phyloP scores from a whole-genome alignment of 768 basidiomycete genomes.

The Pisolithus marmoratus region DNA sequence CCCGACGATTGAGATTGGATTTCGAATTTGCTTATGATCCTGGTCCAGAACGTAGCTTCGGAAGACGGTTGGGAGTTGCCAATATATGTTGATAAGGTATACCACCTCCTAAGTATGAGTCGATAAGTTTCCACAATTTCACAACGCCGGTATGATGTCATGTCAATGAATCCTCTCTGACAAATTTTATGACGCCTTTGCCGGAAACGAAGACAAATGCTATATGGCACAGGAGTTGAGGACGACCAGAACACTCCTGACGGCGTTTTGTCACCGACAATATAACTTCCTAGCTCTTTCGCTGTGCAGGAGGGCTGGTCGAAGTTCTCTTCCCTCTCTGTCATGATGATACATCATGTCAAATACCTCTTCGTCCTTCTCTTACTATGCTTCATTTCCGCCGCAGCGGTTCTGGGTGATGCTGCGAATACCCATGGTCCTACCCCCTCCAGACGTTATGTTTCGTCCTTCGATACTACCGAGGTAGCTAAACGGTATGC shows the following conservation, averaged over 20 bases:
- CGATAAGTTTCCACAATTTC: background rate
- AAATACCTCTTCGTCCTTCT: slow-evolving; percentile 1
- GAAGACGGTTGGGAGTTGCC: background rate
- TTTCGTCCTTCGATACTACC: background rate
- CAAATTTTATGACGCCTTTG: background rate
- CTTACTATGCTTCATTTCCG: background rate
- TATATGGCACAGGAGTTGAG: background rate
- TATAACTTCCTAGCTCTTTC: background rate
- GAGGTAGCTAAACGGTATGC: background rate
- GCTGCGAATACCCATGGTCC: background rate
- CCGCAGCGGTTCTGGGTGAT: background rate
- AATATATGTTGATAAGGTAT: background rate
- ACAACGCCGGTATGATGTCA: background rate
- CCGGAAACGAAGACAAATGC: background rate
- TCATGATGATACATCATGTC: background rate
- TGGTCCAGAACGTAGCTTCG: too few relatives aligned
- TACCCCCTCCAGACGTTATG: slow-evolving; percentile 4
- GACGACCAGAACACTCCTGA: background rate
- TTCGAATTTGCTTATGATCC: too few relatives aligned
- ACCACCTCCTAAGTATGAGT: background rate
- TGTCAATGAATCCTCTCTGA: background rate
- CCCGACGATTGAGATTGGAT: background rate
- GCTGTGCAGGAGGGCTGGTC: background rate
- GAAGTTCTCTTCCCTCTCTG: background rate
- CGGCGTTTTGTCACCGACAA: background rate